Conservation (phyloP, 2,329 filamentous ascomycete genomes). For the Arthrobotrys sinensis region DNA sequence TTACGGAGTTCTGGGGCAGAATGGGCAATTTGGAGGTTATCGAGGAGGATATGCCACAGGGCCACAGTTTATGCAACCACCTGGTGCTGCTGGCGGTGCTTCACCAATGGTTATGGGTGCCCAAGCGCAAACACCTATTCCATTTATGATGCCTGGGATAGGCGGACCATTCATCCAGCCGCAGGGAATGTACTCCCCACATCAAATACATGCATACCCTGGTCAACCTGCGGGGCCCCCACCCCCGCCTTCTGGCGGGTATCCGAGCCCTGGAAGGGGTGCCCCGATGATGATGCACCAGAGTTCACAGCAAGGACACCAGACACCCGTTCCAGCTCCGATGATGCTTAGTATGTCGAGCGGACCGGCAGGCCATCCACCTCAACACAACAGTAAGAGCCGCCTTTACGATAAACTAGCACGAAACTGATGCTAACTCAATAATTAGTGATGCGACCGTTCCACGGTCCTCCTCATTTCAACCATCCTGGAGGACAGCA, state of each 20-base stretch:
- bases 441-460: slow-evolving; percentile 73
- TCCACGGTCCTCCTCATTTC: slow-evolving; percentile 71
- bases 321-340: slow-evolving; percentile 77
- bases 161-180: slow-evolving; percentile 72
- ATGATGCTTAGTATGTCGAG: slow-evolving; percentile 83
- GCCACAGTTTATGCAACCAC: slow-evolving; percentile 59
- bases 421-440: slow-evolving; percentile 69
- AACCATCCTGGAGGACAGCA: slow-evolving; percentile 71
- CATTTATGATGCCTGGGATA: slow-evolving; percentile 67
- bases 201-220: slow-evolving; percentile 78
- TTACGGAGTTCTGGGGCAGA: slow-evolving; percentile 62
- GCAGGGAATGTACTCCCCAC: slow-evolving; percentile 86
- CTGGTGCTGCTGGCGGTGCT: slow-evolving; percentile 58
- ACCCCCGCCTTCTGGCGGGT: slow-evolving; percentile 79
- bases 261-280: slow-evolving; percentile 87
- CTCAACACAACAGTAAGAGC: slow-evolving; percentile 81
- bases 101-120: slow-evolving; percentile 82
- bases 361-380: slow-evolving; percentile 80
- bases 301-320: slow-evolving; percentile 87
- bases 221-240: slow-evolving; percentile 71
- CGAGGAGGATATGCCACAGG: slow-evolving; percentile 51
- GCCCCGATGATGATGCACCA: slow-evolving; percentile 96
- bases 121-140: slow-evolving; percentile 73
- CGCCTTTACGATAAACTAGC: slow-evolving; percentile 71
- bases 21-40: slow-evolving; percentile 62